Evolutionary conservation across 139 green algal species (phyloP), one percentile per base, ranked within the genome.

Genomic region (Ettlia oleoabundans): DNA sequence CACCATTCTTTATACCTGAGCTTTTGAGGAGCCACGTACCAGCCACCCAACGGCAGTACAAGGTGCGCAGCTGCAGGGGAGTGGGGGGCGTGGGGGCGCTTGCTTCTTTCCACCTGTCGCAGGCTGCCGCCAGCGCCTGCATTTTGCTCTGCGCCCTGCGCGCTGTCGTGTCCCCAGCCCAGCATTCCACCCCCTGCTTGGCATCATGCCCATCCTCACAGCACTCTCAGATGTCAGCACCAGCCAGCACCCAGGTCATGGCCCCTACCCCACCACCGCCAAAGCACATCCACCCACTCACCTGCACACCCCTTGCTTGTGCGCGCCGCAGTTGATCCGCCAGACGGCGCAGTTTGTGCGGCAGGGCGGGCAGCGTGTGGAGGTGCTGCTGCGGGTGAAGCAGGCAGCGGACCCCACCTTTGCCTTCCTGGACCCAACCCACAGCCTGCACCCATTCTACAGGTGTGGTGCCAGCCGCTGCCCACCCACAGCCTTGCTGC

Each of bases 271-370:
- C n/a, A n/a, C n/a, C n/a, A n/a, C n/a, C n/a, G n/a, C n/a, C n/a
- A n/a, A n/a, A n/a, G n/a, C n/a, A n/a, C n/a, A n/a, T n/a, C n/a
- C n/a, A n/a, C n/a, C n/a, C n/a, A n/a, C n/a, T n/a, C n/a, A n/a
- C n/a, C n/a, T n/a, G n/a, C n/a, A 37, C 19, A 13, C 41, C 19
- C 30, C 18, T 18, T 13, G 13, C 19, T 42, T 19, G 26, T 10
- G 37, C 4, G n/a, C 0, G 43, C 1, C 64, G 67, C 88, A 95
- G 92, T 80, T 95, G 24, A 87, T 96, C 28, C 38, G 87, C 1
- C 88, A 93, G 65, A 96, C 93, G 0, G 93, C 93, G 4, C 83
- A 80, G 64, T 96, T 95, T 88, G 93, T 96, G 74, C 77, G 83
- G 2, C 55, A 74, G 21, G 84, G 89, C 26, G 92, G 90, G 5